phyloP scores from a whole-genome alignment of 495 filamentous ascomycete species.

The Podospora fimiseda region DNA sequence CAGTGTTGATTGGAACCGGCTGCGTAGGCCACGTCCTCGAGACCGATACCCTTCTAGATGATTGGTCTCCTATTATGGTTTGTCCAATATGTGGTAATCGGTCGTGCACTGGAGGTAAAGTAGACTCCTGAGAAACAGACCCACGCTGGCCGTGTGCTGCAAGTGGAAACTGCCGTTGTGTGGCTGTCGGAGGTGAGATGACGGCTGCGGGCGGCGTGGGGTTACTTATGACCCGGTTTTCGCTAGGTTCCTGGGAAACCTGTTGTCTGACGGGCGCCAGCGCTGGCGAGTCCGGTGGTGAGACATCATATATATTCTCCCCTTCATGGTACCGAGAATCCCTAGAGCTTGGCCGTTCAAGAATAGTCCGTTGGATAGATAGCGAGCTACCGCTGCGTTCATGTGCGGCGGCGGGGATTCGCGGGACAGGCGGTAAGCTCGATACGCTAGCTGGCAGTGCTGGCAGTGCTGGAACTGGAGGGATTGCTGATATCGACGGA shows the following conservation, averaged over 20 bases:
- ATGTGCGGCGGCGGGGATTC: constrained; percentile 8
- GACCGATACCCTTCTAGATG: constrained; percentile 29
- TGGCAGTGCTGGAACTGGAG: constrained; percentile 19
- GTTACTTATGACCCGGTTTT: constrained; percentile 14
- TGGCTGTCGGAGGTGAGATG: neutral
- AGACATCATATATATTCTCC: constrained; percentile 50
- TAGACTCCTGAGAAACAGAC: constrained; percentile 1
- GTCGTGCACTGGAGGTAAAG: constrained; percentile 16
- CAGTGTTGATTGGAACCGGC: constrained; percentile 14
- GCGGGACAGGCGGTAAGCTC: constrained; percentile 5
- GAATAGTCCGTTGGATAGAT: constrained; percentile 1
- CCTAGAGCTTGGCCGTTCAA: constrained; percentile 15
- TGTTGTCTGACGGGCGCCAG: constrained; percentile 10
- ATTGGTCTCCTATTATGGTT: constrained; percentile 11
- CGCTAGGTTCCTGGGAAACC: constrained; percentile 14
- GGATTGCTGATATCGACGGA: constrained; percentile 15
- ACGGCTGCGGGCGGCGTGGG: constrained; percentile 2
- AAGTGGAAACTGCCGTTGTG: constrained; percentile 3
- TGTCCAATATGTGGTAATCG: constrained; percentile 12
- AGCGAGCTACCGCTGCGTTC: constrained; percentile 13
- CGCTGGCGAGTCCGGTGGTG: constrained; percentile 44
- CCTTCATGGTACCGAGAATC: constrained; percentile 21
- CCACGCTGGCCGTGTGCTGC: constrained; percentile 11
- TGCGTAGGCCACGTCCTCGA: constrained; percentile 41
- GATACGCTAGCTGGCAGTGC: constrained; percentile 1